phyloP scores from a whole-genome alignment of 495 filamentous ascomycete species.

The Cairneyella variabilis region DNA sequence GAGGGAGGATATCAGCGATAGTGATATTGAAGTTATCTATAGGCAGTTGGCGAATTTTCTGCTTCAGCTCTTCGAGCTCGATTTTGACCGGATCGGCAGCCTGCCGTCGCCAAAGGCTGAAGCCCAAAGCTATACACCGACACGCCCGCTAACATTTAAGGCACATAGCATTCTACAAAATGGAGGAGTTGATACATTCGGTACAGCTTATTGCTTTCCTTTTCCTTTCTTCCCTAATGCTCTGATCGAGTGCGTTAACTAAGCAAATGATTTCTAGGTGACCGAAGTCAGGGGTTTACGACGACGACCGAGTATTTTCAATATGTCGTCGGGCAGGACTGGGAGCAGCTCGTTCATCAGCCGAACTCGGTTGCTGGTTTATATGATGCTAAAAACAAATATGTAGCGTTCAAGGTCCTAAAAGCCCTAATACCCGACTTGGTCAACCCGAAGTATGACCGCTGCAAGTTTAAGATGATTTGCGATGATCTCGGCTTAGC shows the following conservation, averaged over 20 bases:
- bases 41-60: slow-evolving; percentile 33
- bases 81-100: slow-evolving; percentile 31
- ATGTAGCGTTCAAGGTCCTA: slow-evolving; percentile 27
- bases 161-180: slow-evolving; percentile 29
- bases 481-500: slow-evolving; percentile 35
- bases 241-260: not conserved
- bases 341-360: slow-evolving; percentile 31
- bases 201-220: slow-evolving; percentile 20
- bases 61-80: slow-evolving; percentile 35
- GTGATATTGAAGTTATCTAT: slow-evolving; percentile 29
- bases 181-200: slow-evolving; percentile 35
- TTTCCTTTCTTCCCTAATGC: not conserved
- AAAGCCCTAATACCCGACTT: slow-evolving; percentile 25
- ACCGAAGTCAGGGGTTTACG: slow-evolving; percentile 29
- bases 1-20: slow-evolving; percentile 31
- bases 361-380: slow-evolving; percentile 29
- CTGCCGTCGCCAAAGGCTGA: slow-evolving; percentile 6
- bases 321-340: slow-evolving; percentile 32
- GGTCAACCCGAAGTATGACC: slow-evolving; percentile 29
- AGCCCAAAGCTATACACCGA: slow-evolving; percentile 5
- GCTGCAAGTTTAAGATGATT: slow-evolving; percentile 31
- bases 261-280: slow-evolving; percentile 26
- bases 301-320: slow-evolving; percentile 33
- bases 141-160: slow-evolving; percentile 32
- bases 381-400: slow-evolving; percentile 25